A percentile compares a stretch with the other conserved stretches of the same genome.
Evolutionary conservation across 1,139 yeast genomes (phyloP).

Genomic region (Kodamaea sp.): DNA sequence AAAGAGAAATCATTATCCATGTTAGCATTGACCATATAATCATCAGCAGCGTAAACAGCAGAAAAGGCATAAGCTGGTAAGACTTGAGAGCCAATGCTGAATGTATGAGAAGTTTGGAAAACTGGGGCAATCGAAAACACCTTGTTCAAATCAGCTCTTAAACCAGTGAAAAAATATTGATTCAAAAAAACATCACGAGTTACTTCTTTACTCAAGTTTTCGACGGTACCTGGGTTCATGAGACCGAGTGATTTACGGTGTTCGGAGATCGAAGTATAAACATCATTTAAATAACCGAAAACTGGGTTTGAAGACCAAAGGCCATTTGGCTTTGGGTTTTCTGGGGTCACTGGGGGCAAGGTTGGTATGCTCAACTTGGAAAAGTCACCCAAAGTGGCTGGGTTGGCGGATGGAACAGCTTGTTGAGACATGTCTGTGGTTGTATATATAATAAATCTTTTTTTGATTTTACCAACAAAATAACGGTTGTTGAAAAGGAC

Average conservation of each 20-base stretch:
- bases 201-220: constrained; percentile 90
- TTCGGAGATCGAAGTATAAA: constrained; percentile 64
- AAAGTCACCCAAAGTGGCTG: constrained; percentile 48
- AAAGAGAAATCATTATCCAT: constrained; percentile 82
- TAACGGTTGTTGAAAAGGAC: too few species aligned
- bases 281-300: constrained; percentile 74
- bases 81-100: constrained; percentile 81
- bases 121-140: constrained; percentile 89
- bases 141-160: constrained; percentile 94
- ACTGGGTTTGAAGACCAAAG: constrained; percentile 88
- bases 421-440: constrained; percentile 11
- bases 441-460: neutral
- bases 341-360: constrained; percentile 53
- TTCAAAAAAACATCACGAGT: constrained; percentile 86
- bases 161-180: constrained; percentile 91
- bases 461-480: too few species aligned
- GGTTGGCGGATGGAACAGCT: constrained; percentile 20
- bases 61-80: constrained; percentile 92
- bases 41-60: constrained; percentile 86
- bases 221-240: constrained; percentile 91
- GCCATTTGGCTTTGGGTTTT: constrained; percentile 48
- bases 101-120: constrained; percentile 95
- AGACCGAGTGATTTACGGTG: constrained; percentile 82
- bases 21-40: constrained; percentile 85
- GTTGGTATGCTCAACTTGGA: constrained; percentile 53